Evolutionary conservation across 1,139 yeast genomes (phyloP).

Genomic region (Entelexis paramagnoliae): DNA sequence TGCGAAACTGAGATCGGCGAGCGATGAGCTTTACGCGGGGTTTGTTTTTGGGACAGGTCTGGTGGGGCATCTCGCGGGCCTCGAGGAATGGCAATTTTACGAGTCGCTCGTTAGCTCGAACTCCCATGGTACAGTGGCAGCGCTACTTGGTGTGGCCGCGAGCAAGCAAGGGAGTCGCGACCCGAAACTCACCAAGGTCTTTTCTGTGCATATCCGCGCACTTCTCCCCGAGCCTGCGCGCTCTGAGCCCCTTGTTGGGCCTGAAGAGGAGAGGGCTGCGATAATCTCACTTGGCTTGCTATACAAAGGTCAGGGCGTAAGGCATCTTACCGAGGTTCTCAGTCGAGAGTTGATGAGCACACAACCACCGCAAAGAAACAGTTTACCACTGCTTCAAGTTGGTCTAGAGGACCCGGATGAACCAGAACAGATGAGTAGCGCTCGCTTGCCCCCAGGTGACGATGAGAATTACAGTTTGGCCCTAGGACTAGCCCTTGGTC

Average conservation of each 20-base stretch:
- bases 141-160: conserved; percentile 87
- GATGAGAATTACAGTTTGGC: conserved; percentile 74
- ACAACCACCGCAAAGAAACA: not conserved
- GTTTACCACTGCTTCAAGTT: too few relatives aligned
- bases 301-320: conserved; percentile 66
- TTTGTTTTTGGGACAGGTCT: conserved; percentile 85
- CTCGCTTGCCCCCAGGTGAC: not conserved
- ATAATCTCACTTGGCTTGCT: conserved; percentile 80
- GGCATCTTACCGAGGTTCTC: conserved; percentile 77
- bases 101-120: conserved; percentile 89
- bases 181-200: conserved; percentile 73
- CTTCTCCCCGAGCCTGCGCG: conserved; percentile 69
- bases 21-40: conserved; percentile 57
- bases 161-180: conserved; percentile 79
- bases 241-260: conserved; percentile 65
- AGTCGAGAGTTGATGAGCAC: conserved; percentile 40
- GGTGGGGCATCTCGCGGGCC: conserved; percentile 69
- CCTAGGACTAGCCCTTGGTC: conserved; percentile 82
- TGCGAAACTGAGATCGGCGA: conserved; percentile 10
- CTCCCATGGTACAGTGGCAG: conserved; percentile 72
- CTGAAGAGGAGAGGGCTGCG: conserved; percentile 85
- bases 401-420: not conserved
- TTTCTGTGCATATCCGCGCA: conserved; percentile 90
- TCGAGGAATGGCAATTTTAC: conserved; percentile 96
- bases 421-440: not conserved